phyloP scores from a whole-genome alignment of 2,329 filamentous ascomycete species.

The Fusarium siculi region DNA sequence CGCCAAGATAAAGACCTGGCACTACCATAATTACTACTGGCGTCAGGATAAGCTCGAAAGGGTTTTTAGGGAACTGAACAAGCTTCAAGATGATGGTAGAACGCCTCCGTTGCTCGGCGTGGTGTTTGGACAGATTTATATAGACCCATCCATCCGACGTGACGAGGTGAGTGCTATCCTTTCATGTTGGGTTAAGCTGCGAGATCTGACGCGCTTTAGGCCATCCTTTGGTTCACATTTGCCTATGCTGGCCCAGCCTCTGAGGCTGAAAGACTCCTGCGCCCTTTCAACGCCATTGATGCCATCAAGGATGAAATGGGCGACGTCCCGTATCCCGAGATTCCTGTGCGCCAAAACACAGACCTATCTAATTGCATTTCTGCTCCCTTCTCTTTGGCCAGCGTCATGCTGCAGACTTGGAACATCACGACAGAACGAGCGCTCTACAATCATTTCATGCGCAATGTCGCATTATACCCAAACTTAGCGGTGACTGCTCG shows the following conservation, averaged over 20 bases:
- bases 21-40: neutral
- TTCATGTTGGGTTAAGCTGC: fast-evolving
- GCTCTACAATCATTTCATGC: neutral
- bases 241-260: neutral
- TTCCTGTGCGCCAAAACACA: neutral
- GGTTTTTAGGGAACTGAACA: neutral
- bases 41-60: neutral
- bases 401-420: neutral
- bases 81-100: neutral
- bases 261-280: neutral
- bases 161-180: neutral
- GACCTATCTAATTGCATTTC: neutral
- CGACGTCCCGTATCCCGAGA: neutral
- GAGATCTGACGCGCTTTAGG: neutral
- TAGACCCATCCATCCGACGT: fast-evolving
- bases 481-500: neutral
- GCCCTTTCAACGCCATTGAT: neutral
- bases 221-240: neutral
- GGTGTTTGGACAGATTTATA: neutral
- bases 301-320: neutral
- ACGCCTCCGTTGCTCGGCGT: neutral
- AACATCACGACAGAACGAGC: neutral
- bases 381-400: neutral
- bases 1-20: neutral
- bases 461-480: neutral